A percentile compares a stretch with the other conserved stretches of the same genome.
These are phyloP conservation scores for Metschnikowia arizonensis DNA, from an alignment of 805 yeast genomes.

Conservation along the genomic window DNA sequence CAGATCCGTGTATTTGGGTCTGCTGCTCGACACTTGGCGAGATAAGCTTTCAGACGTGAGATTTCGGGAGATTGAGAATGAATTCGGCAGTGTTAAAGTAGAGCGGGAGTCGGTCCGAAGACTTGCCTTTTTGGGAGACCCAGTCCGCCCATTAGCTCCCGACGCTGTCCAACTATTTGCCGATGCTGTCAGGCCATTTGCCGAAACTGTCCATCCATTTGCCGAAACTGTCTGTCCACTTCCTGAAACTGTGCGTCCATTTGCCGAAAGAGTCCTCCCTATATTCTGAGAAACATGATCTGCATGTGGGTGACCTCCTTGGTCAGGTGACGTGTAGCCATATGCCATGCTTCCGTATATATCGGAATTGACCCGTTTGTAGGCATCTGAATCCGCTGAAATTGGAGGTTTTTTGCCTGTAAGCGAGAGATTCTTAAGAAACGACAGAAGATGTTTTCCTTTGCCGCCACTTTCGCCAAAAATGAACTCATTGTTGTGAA, in stretches of 20 bases:
- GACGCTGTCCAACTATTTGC: background rate
- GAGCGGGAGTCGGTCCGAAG: constrained; percentile 2
- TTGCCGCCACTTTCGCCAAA: constrained; percentile 68
- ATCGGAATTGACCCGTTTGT: constrained; percentile 30
- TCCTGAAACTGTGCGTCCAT: background rate
- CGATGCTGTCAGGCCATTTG: no score
- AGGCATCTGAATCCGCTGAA: constrained; percentile 3
- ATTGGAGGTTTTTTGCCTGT: constrained; percentile 24
- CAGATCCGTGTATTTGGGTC: constrained; percentile 54
- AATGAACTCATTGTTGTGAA: constrained; percentile 51
- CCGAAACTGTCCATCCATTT: no score
- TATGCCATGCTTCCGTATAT: constrained; percentile 39
- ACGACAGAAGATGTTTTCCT: constrained; percentile 54
- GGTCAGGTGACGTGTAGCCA: constrained; percentile 18
- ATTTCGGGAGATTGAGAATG: constrained; percentile 3
- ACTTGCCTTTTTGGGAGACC: constrained; percentile 2
- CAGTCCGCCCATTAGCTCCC: background rate
- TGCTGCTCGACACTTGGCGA: constrained; percentile 6
- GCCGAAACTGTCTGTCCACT: no score
- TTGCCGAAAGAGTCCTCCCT: background rate
- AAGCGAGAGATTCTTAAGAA: constrained; percentile 43
- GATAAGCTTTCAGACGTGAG: constrained; percentile 8
- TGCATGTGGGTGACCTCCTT: constrained; percentile 12
- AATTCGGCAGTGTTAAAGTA: background rate
- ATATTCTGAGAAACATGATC: background rate